phyloP scores from a whole-genome alignment of 495 filamentous ascomycete species.

The Copromyces sp. region DNA sequence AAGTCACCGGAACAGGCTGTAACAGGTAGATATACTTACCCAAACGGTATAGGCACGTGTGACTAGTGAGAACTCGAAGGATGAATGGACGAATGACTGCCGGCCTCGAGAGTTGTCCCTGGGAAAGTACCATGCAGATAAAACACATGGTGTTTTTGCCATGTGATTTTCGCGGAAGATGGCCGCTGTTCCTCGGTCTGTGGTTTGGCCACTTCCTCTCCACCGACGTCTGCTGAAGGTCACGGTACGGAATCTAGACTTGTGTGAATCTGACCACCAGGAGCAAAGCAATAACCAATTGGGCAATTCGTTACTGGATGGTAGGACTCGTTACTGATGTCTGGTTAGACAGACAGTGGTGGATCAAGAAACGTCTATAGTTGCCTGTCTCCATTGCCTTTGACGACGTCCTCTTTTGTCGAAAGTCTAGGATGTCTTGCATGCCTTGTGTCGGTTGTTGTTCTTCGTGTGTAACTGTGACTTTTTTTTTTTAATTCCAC shows the following conservation, averaged over 20 bases:
- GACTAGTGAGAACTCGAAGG: background rate
- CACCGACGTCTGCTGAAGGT: background rate
- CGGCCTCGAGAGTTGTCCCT: background rate
- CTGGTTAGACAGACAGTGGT: no score
- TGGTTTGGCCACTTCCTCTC: background rate
- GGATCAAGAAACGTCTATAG: no score
- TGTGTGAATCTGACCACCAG: background rate
- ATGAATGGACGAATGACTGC: no score
- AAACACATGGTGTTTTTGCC: background rate
- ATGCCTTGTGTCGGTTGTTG: background rate
- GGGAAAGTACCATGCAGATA: background rate
- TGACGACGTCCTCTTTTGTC: background rate
- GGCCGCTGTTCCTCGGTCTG: background rate
- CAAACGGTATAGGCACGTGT: background rate
- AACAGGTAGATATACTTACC: background rate
- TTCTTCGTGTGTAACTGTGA: background rate
- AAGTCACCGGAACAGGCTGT: background rate
- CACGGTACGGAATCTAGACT: background rate
- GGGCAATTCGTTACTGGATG: no score
- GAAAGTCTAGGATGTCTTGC: background rate
- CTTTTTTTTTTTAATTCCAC: background rate
- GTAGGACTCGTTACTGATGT: no score
- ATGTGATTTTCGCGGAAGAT: background rate
- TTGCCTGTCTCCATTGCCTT: background rate
- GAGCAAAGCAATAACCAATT: background rate